Conservation (phyloP, 2,329 filamentous ascomycete species). For the Nigrospora oryzae region DNA sequence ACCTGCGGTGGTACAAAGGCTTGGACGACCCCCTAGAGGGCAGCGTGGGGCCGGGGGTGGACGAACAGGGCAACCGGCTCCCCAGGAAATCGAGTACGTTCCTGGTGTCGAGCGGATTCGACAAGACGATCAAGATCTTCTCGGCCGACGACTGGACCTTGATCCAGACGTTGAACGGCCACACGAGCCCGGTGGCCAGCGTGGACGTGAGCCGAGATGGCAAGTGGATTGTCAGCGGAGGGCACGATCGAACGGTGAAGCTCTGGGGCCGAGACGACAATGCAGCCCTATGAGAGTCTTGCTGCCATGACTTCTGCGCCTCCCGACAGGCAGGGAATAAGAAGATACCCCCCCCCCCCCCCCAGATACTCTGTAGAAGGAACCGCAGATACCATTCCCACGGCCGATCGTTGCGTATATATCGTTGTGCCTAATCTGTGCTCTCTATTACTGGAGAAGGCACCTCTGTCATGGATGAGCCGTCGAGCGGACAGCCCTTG, state of each 20-base stretch:
- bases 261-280: slow-evolving; percentile 85
- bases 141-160: slow-evolving; percentile 94
- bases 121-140: slow-evolving; percentile 91
- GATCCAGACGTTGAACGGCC: slow-evolving; percentile 78
- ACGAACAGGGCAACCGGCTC: slow-evolving; percentile 55
- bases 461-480: too few relatives aligned
- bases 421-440: too few relatives aligned
- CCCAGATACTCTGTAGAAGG: too few relatives aligned
- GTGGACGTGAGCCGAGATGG: slow-evolving; percentile 81
- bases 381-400: too few relatives aligned
- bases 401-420: too few relatives aligned
- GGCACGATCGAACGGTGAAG: slow-evolving; percentile 92
- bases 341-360: too few relatives aligned
- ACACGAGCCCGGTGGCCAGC: slow-evolving; percentile 86
- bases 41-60: slow-evolving; percentile 42
- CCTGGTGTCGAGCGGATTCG: slow-evolving; percentile 84
- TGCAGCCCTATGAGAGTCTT: slow-evolving; percentile 32
- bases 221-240: slow-evolving; percentile 88
- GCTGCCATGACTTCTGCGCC: too few relatives aligned
- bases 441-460: too few relatives aligned
- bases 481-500: too few relatives aligned
- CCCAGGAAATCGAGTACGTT: slow-evolving; percentile 89
- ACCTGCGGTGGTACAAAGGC: slow-evolving; percentile 90
- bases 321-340: too few relatives aligned
- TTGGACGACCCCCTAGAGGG: slow-evolving; percentile 63